Evolutionary conservation across 225 moss, liverwort and hornwort species (phyloP), one percentile per base, ranked within the genome.

Genomic region (Anthoceros angustus): DNA sequence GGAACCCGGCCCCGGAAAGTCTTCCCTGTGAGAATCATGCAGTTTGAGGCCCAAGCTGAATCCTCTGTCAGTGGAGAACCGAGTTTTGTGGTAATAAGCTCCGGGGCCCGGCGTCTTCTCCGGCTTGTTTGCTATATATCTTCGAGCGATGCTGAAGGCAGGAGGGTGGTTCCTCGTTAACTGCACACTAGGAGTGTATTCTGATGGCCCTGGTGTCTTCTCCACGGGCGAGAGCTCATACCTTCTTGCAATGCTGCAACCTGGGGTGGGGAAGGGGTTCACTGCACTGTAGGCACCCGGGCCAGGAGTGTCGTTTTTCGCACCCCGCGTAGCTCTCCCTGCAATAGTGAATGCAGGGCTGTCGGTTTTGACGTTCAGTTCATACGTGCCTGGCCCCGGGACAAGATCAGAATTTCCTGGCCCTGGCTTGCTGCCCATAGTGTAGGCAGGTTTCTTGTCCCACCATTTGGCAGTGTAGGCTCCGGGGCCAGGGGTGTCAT

Each of bases 381-480:
- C 66, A 18, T 67, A 67, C 10, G 67, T 43, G 4, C 67, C 67
- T 16, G 67, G 67, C 21, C 67, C 67, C 15, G 67, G 67, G 66
- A 21, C 66, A 41, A 10, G n/a, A 21, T 42, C 8, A 66, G 41
- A 5, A 23, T 66, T 18, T 18, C 40, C 21, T 39, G 4, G 7
- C 14, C 9, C 8, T 42, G 3, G 16, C 41, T 25, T 40, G 39
- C 15, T 43, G 42, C 40, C 66, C 39, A 66, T 66, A 42, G 8
- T 43, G 15, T 42, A 10, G 39, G 10, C 66, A 32, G 32, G 32
- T 14, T 43, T 0, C 20, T 41, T 40, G 66, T 40, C 42, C 15
- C 43, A 21, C 11, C 15, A 40, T 5, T n/a, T 40, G 23, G 43
- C 41, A 42, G 42, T 41, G 24, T 67, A 67, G 25, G 67, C 67